A percentile compares a stretch with the other conserved stretches of the same genome.
These are phyloP conservation scores for Aspergillus caelatus DNA, from an alignment of 2,329 filamentous ascomycete genomes.

Conservation along the genomic window DNA sequence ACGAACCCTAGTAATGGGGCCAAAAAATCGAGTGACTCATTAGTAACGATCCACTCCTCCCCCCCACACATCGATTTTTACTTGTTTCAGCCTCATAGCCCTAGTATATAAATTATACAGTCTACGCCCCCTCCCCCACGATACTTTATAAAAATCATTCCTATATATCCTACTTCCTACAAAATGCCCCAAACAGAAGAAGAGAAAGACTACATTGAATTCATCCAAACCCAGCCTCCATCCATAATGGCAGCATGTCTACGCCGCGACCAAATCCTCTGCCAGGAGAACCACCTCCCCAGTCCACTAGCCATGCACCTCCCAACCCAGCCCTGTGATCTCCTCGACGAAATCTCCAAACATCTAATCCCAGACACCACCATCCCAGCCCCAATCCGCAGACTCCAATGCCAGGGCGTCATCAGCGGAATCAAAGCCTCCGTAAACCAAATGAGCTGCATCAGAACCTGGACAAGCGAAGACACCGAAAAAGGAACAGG, in stretches of 20 bases:
- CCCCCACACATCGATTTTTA: no score
- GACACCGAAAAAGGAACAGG: background rate
- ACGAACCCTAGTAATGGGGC: no score
- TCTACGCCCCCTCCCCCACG: no score
- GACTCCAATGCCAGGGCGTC: constrained; percentile 20
- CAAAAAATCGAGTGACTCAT: no score
- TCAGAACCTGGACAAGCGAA: background rate
- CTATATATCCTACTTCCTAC: background rate
- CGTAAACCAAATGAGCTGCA: constrained; percentile 16
- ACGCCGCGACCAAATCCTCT: constrained; percentile 23
- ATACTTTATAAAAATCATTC: no score
- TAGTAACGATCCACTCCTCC: no score
- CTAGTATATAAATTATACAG: no score
- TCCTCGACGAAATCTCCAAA: constrained; percentile 11
- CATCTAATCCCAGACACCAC: constrained; percentile 19
- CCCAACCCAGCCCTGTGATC: constrained; percentile 14
- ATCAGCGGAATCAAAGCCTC: constrained; percentile 22
- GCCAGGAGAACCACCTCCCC: constrained; percentile 33
- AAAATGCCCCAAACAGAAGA: background rate
- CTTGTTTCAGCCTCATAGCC: no score
- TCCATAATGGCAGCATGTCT: constrained; percentile 22
- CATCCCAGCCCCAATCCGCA: constrained; percentile 13
- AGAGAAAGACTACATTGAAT: background rate
- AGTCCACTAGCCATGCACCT: constrained; percentile 22
- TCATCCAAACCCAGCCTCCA: constrained; percentile 17